A percentile compares a stretch with the other conserved stretches of the same genome.
Evolutionary conservation across 345 rosid genomes (phyloP).

Genomic region (Camelina neglecta): DNA sequence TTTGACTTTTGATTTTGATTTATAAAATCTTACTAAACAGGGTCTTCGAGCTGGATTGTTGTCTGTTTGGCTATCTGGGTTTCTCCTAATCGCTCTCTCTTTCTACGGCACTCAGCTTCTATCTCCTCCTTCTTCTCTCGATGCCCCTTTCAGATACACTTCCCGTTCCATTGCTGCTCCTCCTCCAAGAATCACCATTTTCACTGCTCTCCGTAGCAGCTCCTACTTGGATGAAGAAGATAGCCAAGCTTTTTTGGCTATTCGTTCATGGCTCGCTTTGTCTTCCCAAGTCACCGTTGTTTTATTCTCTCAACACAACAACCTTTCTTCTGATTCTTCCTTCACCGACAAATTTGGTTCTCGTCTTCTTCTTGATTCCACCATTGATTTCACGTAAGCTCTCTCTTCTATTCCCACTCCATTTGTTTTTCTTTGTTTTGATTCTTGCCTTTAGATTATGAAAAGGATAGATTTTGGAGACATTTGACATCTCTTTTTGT

Average conservation of each 20-base stretch:
- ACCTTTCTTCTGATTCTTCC: conserved; percentile 48
- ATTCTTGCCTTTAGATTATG: neutral
- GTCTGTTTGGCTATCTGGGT: conserved; percentile 79
- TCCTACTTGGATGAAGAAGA: conserved; percentile 45
- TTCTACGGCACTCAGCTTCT: conserved; percentile 71
- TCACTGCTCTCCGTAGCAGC: conserved; percentile 54
- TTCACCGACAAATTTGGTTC: conserved; percentile 59
- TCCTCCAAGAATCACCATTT: conserved; percentile 62
- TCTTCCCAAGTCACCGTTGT: conserved; percentile 68
- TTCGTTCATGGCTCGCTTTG: conserved; percentile 88
- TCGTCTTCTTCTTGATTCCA: conserved; percentile 66
- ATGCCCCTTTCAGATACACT: conserved; percentile 31
- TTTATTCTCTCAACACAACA: conserved; percentile 52
- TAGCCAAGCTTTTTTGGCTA: conserved; percentile 52
- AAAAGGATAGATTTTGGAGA: neutral
- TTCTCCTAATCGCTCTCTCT: conserved; percentile 69
- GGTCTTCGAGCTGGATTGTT: conserved; percentile 60
- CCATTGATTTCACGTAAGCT: conserved; percentile 83
- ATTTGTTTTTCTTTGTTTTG: neutral
- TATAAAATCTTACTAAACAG: conserved; percentile 41
- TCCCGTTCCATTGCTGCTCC: conserved; percentile 10
- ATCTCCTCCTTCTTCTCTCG: conserved; percentile 46
- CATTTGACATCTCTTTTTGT: neutral
- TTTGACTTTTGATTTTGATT: neutral
- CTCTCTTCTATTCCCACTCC: neutral